A percentile compares a stretch with the other conserved stretches of the same genome.
phyloP scores from a whole-genome alignment of 768 basidiomycete species.

The Coprinopsis sp. region DNA sequence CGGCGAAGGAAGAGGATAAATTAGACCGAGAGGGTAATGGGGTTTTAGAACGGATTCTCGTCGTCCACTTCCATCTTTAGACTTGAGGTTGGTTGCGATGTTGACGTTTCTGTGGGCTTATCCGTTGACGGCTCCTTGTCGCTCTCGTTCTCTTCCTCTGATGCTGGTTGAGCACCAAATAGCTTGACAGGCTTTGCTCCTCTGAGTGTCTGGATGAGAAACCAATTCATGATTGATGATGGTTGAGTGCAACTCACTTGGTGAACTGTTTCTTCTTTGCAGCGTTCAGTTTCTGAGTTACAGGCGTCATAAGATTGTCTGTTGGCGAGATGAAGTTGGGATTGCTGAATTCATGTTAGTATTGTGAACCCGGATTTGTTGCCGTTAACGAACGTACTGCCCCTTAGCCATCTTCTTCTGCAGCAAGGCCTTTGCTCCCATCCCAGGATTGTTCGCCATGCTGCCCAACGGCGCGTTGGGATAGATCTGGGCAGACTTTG shows the following conservation, averaged over 20 bases:
- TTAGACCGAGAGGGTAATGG: constrained; percentile 5
- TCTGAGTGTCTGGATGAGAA: constrained; percentile 29
- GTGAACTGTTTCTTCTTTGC: constrained; percentile 91
- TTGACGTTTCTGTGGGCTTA: constrained; percentile 5
- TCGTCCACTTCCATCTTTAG: constrained; percentile 45
- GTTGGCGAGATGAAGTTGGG: constrained; percentile 89
- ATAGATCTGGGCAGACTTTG: constrained; percentile 70
- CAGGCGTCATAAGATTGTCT: constrained; percentile 91
- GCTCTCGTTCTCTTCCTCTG: constrained; percentile 35
- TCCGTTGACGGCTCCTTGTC: constrained; percentile 20
- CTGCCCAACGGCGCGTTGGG: constrained; percentile 80
- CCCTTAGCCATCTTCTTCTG: constrained; percentile 91
- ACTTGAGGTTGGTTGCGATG: constrained; percentile 18
- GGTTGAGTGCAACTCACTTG: constrained; percentile 54
- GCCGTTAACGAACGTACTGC: constrained; percentile 49
- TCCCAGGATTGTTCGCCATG: constrained; percentile 54
- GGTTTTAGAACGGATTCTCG: constrained; percentile 65
- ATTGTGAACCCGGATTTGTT: constrained; percentile 2
- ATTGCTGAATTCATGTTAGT: constrained; percentile 49
- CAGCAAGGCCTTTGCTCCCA: constrained; percentile 88
- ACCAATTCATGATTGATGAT: background rate
- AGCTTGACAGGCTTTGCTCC: constrained; percentile 59
- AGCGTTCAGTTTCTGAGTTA: constrained; percentile 85
- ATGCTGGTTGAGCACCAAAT: constrained; percentile 36
- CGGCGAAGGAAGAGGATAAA: constrained; percentile 5